Base-by-base conservation (phyloP, 2,329 filamentous ascomycete genomes). In the Furcasterigmium furcatum region DNA sequence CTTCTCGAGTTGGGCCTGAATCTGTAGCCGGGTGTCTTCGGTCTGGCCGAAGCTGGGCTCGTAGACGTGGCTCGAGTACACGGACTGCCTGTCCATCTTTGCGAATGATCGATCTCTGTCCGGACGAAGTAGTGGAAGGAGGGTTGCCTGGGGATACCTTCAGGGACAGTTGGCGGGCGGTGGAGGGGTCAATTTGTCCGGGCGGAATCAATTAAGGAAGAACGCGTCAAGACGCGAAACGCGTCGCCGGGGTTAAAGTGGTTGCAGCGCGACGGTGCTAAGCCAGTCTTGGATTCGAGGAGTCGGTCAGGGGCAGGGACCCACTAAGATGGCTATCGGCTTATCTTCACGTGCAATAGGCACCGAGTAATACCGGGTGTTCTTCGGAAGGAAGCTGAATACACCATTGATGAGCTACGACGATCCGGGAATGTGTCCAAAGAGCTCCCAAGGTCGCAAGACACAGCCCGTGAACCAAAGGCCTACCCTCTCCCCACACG, bases 21-120 rank as follows among this genome's bases (percentile, higher is more conserved):
- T 75, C 60, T 89, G 82, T 21, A 81, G 75, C 47, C 85, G 79
- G 46, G 80, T 85, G 60, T 91, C 87, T 54, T 85, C 80, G 48
- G 74, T 78, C 34, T 83, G 79, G 57, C 82, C 80, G 51, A 78
- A 78, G 54, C 78, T 82, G 46, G 84, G 77, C 55, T 82, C 82
- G 57, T 89, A 90, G 51, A 96, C 84, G 60, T 86, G 91, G 56
- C 92, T 76, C 5, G 91, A 86, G 68, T 91, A 96, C 42, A 91
- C 84, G 51, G 89, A 91, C 71, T 89, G 87, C 59, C 85, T 81
- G 77, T 99, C 92, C 89, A 96, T 95, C 6, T 8, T 38, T 20
- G 34, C 34, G 16, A 5, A 12, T 27, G 24, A 7, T 27, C 12
- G 24, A 27, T 7, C 7, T 12, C 24, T 27, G 24, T 7, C 24